Evolutionary conservation across 2,329 filamentous ascomycete genomes (phyloP), one percentile per base, ranked within the genome.

Genomic region (Berkeleyomyces basicola): DNA sequence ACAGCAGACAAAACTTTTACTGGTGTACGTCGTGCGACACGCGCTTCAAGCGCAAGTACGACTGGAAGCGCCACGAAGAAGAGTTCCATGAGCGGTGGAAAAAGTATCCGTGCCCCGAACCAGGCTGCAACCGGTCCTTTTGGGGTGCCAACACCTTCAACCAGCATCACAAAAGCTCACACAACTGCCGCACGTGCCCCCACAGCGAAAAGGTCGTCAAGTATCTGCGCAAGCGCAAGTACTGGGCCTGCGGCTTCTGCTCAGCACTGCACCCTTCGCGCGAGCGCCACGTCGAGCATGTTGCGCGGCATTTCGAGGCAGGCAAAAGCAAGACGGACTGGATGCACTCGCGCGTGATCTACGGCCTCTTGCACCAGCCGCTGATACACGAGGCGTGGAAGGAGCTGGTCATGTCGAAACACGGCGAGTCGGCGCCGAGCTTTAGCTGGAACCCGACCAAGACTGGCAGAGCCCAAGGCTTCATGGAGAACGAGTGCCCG

Each of bases 211-310:
- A 80, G 67, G 82, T 84, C 23, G 82, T 84, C 69, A 79, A 79
- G 68, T 83, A 82, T 61, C 78, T 82, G 65, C 78, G 78, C 65
- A 83, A 85, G 74, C 79, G 82, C 67, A 83, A 82, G 71, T 82
- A 84, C 46, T 87, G 83, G 80, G 84, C 82, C 1, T 87, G 84
- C 66, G 84, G 84, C 36, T 86, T 86, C 71, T 87, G 84, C 68
- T 83, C 80, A 3, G 79, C 79, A 14, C 76, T 86, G 49, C 77
- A 85, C 64, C 78, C 81, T 14, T 81, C 82, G 10, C 81, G 82
- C 66, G 83, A 86, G 69, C 82, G 84, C 62, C 81, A 85, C 68
- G 83, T 85, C 65, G 82, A 86, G 68, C 84, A 87, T 67, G 82
- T 87, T 42, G 83, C 83, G 23, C 75, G 78, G n/a, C 84, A 87